Base-by-base conservation (phyloP, 164 flowering plant genomes). In the Magnolia changhungtana region DNA sequence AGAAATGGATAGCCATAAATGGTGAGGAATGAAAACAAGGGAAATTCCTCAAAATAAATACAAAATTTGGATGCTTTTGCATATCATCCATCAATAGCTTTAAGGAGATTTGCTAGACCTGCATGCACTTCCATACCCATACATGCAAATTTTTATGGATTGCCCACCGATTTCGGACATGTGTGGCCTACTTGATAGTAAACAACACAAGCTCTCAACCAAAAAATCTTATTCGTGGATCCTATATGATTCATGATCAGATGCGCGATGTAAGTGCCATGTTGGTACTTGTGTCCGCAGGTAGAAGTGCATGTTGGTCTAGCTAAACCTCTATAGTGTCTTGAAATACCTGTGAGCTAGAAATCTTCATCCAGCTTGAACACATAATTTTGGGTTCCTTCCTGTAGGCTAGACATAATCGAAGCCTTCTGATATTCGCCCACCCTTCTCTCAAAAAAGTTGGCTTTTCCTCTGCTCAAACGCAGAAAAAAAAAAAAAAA, bases 381-480 rank as follows among this genome's bases (percentile, higher is more conserved):
- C 73, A 81, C 87, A 74, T 65, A 86, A 78, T 86, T 88, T 63
- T 81, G 78, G 24, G 83, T 85, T 59, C 82, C 85, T 67, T 82
- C 85, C 74, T 89, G 82, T 61, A 94, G 78, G 84, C 86, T 87
- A 71, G 90, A 84, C 95, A 94, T 92, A 1, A 94, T 89, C 51
- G 95, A 92, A 27, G 97, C 94, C 88, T 89, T 94, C 86, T 94
- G 98, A 81, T 93, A 92, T 31, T 93, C 96, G 21, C 96, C 98
- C 71, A 93, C 96, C 77, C 98, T 85, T 81, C 89, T 87, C 86
- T 94, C 98, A 74, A 94, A 94, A 81, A 94, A 92, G 80, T 94
- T 94, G 3, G 98, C 81, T 81, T 94, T 94, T 65, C 98, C 98
- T 78, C 94, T 90, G 94, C 69, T 65, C 70, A 80, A 66, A 16